phyloP scores from a whole-genome alignment of 805 yeast species.

The Wickerhamia fluorescens region DNA sequence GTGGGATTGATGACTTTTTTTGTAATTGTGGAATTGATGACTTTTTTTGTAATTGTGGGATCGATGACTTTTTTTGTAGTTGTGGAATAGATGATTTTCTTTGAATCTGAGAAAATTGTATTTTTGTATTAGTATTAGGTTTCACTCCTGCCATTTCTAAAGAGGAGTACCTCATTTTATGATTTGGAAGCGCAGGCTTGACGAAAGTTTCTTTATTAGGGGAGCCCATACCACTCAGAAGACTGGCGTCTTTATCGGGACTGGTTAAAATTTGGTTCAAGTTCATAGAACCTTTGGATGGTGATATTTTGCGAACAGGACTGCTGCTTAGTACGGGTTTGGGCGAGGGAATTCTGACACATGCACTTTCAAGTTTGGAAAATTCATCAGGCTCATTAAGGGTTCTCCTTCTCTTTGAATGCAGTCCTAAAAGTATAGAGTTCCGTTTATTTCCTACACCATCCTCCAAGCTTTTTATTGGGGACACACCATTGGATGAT shows the following conservation, averaged over 20 bases:
- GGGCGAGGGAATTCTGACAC: neutral
- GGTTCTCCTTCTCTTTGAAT: constrained; percentile 29
- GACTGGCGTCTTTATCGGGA: constrained; percentile 2
- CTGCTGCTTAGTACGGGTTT: constrained; percentile 5
- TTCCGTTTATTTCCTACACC: no score
- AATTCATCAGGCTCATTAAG: constrained; percentile 37
- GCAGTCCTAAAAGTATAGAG: neutral
- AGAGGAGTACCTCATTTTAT: constrained; percentile 20
- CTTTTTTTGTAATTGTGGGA: constrained; percentile 9
- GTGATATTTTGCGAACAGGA: constrained; percentile 28
- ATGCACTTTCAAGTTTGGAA: constrained; percentile 2
- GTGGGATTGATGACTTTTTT: constrained; percentile 8
- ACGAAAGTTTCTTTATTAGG: constrained; percentile 7
- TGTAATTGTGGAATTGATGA: constrained; percentile 6
- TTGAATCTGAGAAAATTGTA: neutral
- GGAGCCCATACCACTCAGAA: no score
- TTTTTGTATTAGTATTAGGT: constrained; percentile 1
- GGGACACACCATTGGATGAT: no score
- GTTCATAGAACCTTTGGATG: constrained; percentile 34
- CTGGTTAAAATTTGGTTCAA: constrained; percentile 24
- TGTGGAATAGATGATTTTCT: constrained; percentile 9
- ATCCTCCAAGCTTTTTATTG: no score
- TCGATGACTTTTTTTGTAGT: constrained; percentile 13
- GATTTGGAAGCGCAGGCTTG: constrained; percentile 21
- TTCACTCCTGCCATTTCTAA: constrained; percentile 30